Evolutionary conservation across 768 basidiomycete genomes (phyloP), one percentile per base, ranked within the genome.

Genomic region (Tricholoma matsutake): DNA sequence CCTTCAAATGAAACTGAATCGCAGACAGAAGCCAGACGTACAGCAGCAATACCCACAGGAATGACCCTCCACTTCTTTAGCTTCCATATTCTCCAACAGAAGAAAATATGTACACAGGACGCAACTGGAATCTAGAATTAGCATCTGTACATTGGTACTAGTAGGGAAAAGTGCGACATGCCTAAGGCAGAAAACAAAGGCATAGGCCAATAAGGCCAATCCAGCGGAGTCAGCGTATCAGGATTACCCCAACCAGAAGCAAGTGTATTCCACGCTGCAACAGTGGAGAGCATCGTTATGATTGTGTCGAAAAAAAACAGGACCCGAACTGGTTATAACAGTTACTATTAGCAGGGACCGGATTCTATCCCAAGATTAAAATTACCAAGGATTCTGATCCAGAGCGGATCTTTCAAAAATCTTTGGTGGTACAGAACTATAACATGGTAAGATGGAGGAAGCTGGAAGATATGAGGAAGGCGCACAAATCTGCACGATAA

Each of bases 401-500:
- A 41, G 4, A 14, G 13, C 29, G 55, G 49, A 34, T 69, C 68
- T 14, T 62, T 62, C 6, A 54, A 54, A 43, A 65, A 69, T 29
- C 56, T 37, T 22, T 55, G 28, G 13, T 41, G 41, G 54, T 68
- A 68, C 20, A 68, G 52, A 57, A 53, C 67, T 25, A 25, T 68
- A 39, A 14, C 8, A 13, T n/a, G n/a, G 31, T n/a, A 25, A 14
- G 25, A n/a, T 35, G 29, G 16, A 35, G 13, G 34, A n/a, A 13
- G 18, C 22, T 31, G 9, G 13, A 43, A 49, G 1, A 25, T 41
- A 29, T 29, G 6, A 51, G 22, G 10, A 35, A 28, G 25, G 31
- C 66, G 56, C 20, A 67, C 64, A 67, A 25, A 68, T 29, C 25
- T 68, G 66, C 7, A 67, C 64, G 22, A 68, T 52, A 22, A 67